A percentile compares a stretch with the other conserved stretches of the same genome.
phyloP scores from a whole-genome alignment of 192 early-diverging fungal species.

The Coemansia sp. region DNA sequence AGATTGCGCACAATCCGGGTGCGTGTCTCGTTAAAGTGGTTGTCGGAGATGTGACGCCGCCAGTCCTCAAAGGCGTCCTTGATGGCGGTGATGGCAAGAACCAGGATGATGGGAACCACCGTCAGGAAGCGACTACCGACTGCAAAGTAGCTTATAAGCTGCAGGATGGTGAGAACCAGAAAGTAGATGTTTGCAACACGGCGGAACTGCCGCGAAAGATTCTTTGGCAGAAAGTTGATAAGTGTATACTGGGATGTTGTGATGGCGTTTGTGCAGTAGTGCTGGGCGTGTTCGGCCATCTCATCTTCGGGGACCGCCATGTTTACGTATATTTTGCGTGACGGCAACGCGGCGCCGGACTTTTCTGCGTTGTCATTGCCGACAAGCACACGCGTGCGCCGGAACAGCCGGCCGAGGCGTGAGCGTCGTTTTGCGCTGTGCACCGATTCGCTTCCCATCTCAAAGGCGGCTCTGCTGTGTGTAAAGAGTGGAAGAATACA shows the following conservation, averaged over 20 bases:
- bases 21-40: conserved; percentile 74
- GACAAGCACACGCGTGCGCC: conserved; percentile 1
- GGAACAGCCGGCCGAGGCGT: not conserved
- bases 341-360: conserved; percentile 25
- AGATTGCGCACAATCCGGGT: conserved; percentile 62
- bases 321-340: conserved; percentile 65
- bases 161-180: conserved; percentile 61
- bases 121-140: conserved; percentile 78
- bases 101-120: conserved; percentile 78
- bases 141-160: conserved; percentile 79
- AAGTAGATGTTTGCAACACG: conserved; percentile 87
- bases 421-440: conserved; percentile 5
- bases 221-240: conserved; percentile 84
- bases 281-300: conserved; percentile 59
- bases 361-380: not conserved
- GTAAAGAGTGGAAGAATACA: not conserved
- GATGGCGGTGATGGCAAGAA: conserved; percentile 75
- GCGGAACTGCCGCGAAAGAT: conserved; percentile 89
- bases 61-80: conserved; percentile 92
- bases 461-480: not conserved
- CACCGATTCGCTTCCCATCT: conserved; percentile 1
- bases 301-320: conserved; percentile 58
- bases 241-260: conserved; percentile 92
- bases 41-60: conserved; percentile 81
- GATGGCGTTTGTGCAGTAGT: conserved; percentile 76